Percentiles rank a stretch among this genome's conserved stretches.
These are phyloP conservation scores for Musa troglodytarum DNA, from an alignment of 176 grass and related monocot species.

Conservation along the genomic window DNA sequence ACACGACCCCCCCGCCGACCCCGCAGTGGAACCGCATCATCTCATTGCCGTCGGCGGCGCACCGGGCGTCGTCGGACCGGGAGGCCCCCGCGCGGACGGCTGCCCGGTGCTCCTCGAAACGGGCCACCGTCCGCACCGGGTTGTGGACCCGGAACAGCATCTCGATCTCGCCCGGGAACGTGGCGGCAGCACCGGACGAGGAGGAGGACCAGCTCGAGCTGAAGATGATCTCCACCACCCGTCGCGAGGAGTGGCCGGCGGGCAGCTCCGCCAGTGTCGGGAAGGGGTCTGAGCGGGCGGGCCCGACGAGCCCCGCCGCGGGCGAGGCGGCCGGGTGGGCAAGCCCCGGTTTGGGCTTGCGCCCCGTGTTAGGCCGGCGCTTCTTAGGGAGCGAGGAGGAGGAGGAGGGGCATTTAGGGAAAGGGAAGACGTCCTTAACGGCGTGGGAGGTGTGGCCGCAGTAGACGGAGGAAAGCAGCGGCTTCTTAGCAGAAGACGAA, in stretches of 20 bases:
- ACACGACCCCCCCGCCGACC: conserved; percentile 11
- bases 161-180: conserved; percentile 20
- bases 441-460: conserved; percentile 6
- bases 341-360: background rate
- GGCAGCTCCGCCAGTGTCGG: conserved; percentile 34
- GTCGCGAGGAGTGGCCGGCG: conserved; percentile 30
- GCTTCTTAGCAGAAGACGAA: conserved; percentile 7
- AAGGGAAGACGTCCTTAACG: conserved; percentile 5
- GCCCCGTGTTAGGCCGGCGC: background rate
- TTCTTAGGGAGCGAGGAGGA: background rate
- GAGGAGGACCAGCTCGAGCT: conserved; percentile 21
- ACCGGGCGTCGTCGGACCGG: conserved; percentile 19
- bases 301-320: background rate
- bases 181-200: background rate
- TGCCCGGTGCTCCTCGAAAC: conserved; percentile 30
- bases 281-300: background rate
- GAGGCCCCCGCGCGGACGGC: background rate
- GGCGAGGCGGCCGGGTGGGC: background rate
- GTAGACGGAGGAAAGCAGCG: conserved; percentile 14
- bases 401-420: background rate
- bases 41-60: conserved; percentile 46
- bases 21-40: conserved; percentile 49
- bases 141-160: conserved; percentile 41
- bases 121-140: conserved; percentile 24
- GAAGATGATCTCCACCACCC: conserved; percentile 42